Conservation (phyloP, 805 yeast genomes). For the Saturnispora dispora region DNA sequence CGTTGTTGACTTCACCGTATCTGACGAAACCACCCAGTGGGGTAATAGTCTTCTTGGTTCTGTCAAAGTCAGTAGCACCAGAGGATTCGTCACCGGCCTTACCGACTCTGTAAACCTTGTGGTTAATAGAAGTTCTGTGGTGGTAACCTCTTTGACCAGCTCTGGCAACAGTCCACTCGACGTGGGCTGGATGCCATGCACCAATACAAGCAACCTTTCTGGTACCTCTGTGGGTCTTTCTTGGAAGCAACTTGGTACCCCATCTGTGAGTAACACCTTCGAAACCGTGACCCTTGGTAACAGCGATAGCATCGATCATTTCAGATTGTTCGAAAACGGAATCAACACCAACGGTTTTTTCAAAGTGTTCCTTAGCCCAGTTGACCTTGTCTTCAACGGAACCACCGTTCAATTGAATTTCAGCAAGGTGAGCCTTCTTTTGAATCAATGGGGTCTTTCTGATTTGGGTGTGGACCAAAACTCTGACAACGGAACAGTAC, state of each 20-base stretch:
- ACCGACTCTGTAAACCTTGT: constrained; percentile 99
- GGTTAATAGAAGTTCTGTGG: constrained; percentile 99
- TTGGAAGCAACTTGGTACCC: constrained; percentile 99
- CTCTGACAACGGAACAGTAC: constrained; percentile 98
- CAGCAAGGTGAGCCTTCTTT: constrained; percentile 99
- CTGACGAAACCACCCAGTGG: constrained; percentile 99
- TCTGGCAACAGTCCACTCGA: constrained; percentile 99
- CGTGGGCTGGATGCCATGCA: constrained; percentile 99
- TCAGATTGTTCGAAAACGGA: constrained; percentile 98
- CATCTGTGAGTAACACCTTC: constrained; percentile 99
- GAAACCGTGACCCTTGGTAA: constrained; percentile 99
- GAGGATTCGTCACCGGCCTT: constrained; percentile 87
- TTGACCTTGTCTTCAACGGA: constrained; percentile 93
- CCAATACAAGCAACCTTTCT: constrained; percentile 99
- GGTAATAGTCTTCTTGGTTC: constrained; percentile 99
- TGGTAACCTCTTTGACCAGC: constrained; percentile 99
- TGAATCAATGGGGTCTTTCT: constrained; percentile 98
- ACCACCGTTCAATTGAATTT: constrained; percentile 99
- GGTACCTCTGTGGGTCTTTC: constrained; percentile 99
- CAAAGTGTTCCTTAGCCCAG: constrained; percentile 98
- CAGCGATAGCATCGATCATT: constrained; percentile 97
- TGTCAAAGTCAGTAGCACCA: constrained; percentile 97
- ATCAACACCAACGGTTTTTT: constrained; percentile 95
- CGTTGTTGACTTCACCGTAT: constrained; percentile 97
- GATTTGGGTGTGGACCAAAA: constrained; percentile 98